A percentile compares a stretch with the other conserved stretches of the same genome.
phyloP scores from a whole-genome alignment of 805 yeast genomes.

The Hanseniaspora jakobsenii region DNA sequence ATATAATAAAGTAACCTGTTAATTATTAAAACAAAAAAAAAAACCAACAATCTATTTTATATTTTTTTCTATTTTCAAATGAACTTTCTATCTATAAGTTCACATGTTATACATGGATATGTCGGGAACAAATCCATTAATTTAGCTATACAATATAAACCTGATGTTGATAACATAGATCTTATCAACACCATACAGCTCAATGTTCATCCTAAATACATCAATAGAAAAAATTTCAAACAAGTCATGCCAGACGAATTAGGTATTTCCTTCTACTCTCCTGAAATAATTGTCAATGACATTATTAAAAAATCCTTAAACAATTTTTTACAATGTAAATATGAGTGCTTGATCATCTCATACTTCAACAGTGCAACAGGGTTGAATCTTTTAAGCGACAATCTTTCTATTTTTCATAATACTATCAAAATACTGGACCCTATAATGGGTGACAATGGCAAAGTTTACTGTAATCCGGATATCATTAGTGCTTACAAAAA shows the following conservation, averaged over 20 bases:
- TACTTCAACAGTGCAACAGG: slow-evolving; percentile 57
- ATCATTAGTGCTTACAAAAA: slow-evolving; percentile 42
- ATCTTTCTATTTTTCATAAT: slow-evolving; percentile 23
- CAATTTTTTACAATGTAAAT: slow-evolving; percentile 35
- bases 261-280: slow-evolving; percentile 31
- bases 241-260: background rate
- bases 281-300: slow-evolving; percentile 35
- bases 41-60: too few relatives aligned
- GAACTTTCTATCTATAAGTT: slow-evolving; percentile 48
- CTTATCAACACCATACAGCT: slow-evolving; percentile 75
- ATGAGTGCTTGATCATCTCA: slow-evolving; percentile 66
- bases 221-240: background rate
- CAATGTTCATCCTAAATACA: slow-evolving; percentile 86
- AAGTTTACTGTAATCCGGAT: slow-evolving; percentile 54
- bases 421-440: slow-evolving; percentile 71
- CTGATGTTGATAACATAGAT: slow-evolving; percentile 80
- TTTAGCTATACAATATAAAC: slow-evolving; percentile 66
- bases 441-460: slow-evolving; percentile 83
- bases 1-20: too few relatives aligned
- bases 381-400: slow-evolving; percentile 37
- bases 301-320: slow-evolving; percentile 44
- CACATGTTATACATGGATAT: slow-evolving; percentile 91
- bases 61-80: too few relatives aligned
- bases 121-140: slow-evolving; percentile 90
- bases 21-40: too few relatives aligned